Evolutionary conservation across 2,329 filamentous ascomycete genomes (phyloP).

Genomic region (Zasmidium angulare): DNA sequence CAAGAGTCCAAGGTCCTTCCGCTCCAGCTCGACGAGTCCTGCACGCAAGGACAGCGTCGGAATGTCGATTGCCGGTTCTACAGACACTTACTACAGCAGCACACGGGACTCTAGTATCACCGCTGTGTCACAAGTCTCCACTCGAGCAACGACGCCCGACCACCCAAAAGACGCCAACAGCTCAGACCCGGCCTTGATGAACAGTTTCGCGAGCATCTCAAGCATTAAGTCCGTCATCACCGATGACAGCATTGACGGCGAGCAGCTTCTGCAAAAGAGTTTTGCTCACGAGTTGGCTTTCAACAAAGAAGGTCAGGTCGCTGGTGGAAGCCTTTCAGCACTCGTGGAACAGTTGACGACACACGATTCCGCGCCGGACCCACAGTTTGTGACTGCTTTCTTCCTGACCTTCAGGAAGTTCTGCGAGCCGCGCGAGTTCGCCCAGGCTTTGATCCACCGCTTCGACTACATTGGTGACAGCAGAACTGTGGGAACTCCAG

Average conservation of each 20-base stretch:
- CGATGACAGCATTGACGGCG: conserved; percentile 76
- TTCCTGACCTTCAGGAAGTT: conserved; percentile 96
- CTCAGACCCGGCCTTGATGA: conserved; percentile 54
- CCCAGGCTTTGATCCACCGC: conserved; percentile 79
- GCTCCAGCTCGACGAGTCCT: conserved; percentile 15
- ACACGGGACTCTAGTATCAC: conserved; percentile 77
- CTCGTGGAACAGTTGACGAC: conserved; percentile 92
- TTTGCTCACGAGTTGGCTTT: conserved; percentile 88
- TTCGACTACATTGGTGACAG: conserved; percentile 89
- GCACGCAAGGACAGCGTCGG: conserved; percentile 66
- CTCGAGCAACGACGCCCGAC: conserved; percentile 84
- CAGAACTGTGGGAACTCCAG: conserved; percentile 71
- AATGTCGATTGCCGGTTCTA: conserved; percentile 74
- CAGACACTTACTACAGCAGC: conserved; percentile 72
- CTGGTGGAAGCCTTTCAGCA: conserved; percentile 84
- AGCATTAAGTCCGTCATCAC: conserved; percentile 64
- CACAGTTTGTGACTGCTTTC: conserved; percentile 89
- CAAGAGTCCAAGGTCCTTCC: conserved; percentile 13
- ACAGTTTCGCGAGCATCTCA: conserved; percentile 65
- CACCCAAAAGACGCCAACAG: conserved; percentile 46
- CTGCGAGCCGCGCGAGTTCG: conserved; percentile 75
- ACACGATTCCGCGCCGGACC: conserved; percentile 88
- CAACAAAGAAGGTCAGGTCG: conserved; percentile 94
- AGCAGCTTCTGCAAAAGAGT: conserved; percentile 86
- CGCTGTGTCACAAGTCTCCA: conserved; percentile 77